Base-by-base conservation (phyloP, 2,329 filamentous ascomycete genomes). In the Pseudogymnoascus destructans region DNA sequence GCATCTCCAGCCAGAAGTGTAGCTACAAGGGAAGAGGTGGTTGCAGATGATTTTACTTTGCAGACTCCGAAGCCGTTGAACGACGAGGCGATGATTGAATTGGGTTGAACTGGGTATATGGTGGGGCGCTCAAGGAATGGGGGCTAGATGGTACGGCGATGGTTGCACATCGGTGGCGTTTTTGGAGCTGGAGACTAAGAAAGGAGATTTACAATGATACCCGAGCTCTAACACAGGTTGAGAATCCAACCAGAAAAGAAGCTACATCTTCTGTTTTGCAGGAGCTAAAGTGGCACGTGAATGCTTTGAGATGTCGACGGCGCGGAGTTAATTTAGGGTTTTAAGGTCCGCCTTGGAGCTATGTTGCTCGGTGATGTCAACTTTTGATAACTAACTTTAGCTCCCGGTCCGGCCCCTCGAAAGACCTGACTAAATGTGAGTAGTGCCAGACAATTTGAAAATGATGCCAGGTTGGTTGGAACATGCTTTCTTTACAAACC, bases 1-100 rank as follows among this genome's bases (percentile, higher is more conserved):
- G 56, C 21, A 9, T 21, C 33, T 2, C 27, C 33, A 8, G 38
- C 40, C 0, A 42, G 40, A 30, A 55, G 32, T 21, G 5, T 25
- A 17, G 13, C 32, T 23, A 15, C 21, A 19, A 11, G 17, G 11
- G 56, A 25, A 30, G 25, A 13, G 13, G 5, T 23, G 6, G 21
- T 15, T 10, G 1, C 30, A 11, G 54, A 56, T 3, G 23, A 40
- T 40, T 30, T 56, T 56, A 42, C 17, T 23, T 13, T 49, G 56
- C 27, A 40, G 17, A 23, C 56, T 19, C 40, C 56, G n/a, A 32
- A 36, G 40, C 56, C 40, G 40, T 42, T 54, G 56, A 49, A 58
- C 25, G 56, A 49, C 1, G 27, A 58, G 25, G 36, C 35, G 56
- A 49, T 54, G 40, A 32, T 52, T 32, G 10, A 30, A 3, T 57